A percentile compares a stretch with the other conserved stretches of the same genome.
phyloP scores from a whole-genome alignment of 352 stramenopile genomes.

The Saprolegnia parasitica region DNA sequence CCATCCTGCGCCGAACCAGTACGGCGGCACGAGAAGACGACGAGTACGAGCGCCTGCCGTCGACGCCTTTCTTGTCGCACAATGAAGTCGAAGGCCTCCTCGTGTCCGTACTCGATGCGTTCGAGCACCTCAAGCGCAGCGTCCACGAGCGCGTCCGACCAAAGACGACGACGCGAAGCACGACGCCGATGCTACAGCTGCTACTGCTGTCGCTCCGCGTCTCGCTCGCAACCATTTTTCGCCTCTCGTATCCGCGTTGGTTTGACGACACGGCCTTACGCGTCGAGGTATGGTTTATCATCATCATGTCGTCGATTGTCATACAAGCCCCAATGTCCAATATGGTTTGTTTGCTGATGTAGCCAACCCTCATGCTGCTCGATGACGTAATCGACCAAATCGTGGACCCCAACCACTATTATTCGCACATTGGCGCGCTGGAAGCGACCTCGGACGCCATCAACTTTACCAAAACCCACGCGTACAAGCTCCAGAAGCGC shows the following conservation, averaged over 20 bases:
- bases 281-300: slow-evolving; percentile 28
- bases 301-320: no score
- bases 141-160: background rate
- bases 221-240: slow-evolving; percentile 54
- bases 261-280: slow-evolving; percentile 32
- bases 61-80: background rate
- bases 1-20: background rate
- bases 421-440: slow-evolving; percentile 10
- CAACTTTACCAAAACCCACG: slow-evolving; percentile 26
- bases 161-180: slow-evolving; percentile 1
- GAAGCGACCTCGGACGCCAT: slow-evolving; percentile 26
- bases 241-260: slow-evolving; percentile 54
- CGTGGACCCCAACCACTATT: slow-evolving; percentile 19
- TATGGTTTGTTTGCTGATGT: no score
- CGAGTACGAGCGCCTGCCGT: background rate
- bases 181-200: slow-evolving; percentile 37
- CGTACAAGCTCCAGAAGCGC: slow-evolving; percentile 24
- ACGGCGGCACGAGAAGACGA: no score
- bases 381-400: slow-evolving; percentile 7
- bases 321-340: no score
- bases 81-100: slow-evolving; percentile 21
- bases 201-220: slow-evolving; percentile 57
- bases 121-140: slow-evolving; percentile 21
- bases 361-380: slow-evolving; percentile 18
- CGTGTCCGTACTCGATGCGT: slow-evolving; percentile 17